Evolutionary conservation across 805 yeast genomes (phyloP), one percentile per base, ranked within the genome.

Genomic region (Saccharomyces jurei): DNA sequence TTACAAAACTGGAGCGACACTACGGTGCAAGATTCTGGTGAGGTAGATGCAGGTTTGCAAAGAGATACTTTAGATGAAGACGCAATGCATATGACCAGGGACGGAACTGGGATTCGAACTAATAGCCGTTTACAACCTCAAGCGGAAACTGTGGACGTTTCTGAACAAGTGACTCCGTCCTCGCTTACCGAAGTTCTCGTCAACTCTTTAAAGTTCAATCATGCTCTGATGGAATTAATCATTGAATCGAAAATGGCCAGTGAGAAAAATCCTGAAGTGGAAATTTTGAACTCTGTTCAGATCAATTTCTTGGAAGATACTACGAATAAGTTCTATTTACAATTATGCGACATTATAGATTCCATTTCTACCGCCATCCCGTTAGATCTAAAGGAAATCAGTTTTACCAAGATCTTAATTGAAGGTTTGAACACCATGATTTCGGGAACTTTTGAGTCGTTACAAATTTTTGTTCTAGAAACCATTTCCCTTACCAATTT

Each of bases 141-240:
- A 44, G 57, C 59, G 5, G 67, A 63, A 47, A 50, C 46, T 17
- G 60, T 65, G 58, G 70, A 66, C 49, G 61, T 65, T 6, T 56
- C 67, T 9, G 69, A 67, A 46, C 65, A 63, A 46, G 54, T 68
- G 17, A 66, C 70, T 1, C 28, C 53, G 1, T 61, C 60, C 14
- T 58, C 67, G 2, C 47, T 67, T 4, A 46, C 59, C 11, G 71
- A 69, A 17, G 58, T 66, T 1, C 28, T 66, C 10, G 32, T 54
- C 4, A 55, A 56, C 26, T 58, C 61, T 25, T 61, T 57, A 41
- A 63, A 62, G 29, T 65, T 58, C 49, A 52, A 60, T 11, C 55
- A 62, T 48, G 32, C 54, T 5, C 41, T 66, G 11, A 30, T 65
- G 48, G 70, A 66, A 53, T 25, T 59, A 1, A 46, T 59, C 4